phyloP scores from a whole-genome alignment of 2,329 filamentous ascomycete genomes.

The Claviceps maximensis region DNA sequence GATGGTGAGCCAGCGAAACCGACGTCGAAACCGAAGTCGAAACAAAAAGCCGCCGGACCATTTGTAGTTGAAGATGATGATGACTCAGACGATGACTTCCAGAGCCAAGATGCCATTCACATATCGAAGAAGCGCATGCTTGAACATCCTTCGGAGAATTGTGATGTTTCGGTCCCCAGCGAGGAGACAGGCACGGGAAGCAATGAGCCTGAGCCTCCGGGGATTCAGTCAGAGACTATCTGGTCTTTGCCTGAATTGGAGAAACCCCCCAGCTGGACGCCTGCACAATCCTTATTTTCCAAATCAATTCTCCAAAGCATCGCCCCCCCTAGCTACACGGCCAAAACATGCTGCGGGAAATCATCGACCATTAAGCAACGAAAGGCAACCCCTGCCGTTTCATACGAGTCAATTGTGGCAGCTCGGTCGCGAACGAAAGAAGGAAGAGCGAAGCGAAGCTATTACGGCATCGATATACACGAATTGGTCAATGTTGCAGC shows the following conservation, averaged over 20 bases:
- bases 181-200: not conserved
- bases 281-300: constrained; percentile 15
- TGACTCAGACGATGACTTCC: constrained; percentile 19
- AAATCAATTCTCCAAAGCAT: constrained; percentile 14
- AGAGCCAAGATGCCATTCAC: constrained; percentile 6
- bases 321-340: constrained; percentile 23
- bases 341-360: constrained; percentile 45
- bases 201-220: constrained; percentile 3
- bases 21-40: constrained; percentile 23
- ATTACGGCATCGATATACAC: constrained; percentile 90
- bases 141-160: constrained; percentile 10
- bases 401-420: constrained; percentile 56
- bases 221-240: not conserved
- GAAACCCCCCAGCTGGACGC: constrained; percentile 9
- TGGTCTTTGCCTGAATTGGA: not conserved
- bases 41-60: constrained; percentile 22
- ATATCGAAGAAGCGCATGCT: constrained; percentile 20
- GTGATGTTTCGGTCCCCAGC: not conserved
- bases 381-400: constrained; percentile 27
- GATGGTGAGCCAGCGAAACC: constrained; percentile 20
- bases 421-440: constrained; percentile 52
- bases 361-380: constrained; percentile 43
- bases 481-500: constrained; percentile 60
- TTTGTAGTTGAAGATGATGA: constrained; percentile 25
- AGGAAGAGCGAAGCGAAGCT: constrained; percentile 58